These are phyloP conservation scores for Gautieria morchelliformis DNA, from an alignment of 768 basidiomycete genomes.

Conservation along the genomic window DNA sequence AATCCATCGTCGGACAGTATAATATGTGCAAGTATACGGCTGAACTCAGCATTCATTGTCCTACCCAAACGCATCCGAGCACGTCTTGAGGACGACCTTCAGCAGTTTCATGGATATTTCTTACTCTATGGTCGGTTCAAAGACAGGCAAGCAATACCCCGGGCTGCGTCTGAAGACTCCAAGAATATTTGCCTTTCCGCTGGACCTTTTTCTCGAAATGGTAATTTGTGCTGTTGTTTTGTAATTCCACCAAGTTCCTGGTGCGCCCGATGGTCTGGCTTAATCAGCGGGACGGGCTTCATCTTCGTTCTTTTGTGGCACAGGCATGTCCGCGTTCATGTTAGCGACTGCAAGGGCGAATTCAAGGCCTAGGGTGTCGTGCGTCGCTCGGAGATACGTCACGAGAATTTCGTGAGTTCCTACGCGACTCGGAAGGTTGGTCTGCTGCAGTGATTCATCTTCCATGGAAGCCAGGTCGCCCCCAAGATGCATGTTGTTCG, in stretches of 20 bases:
- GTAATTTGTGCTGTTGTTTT: too few species aligned
- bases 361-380: not conserved
- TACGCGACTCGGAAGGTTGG: not conserved
- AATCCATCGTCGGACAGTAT: too few species aligned
- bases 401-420: not conserved
- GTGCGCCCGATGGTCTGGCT: too few species aligned
- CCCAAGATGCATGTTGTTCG: constrained; percentile 10
- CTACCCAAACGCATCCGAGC: too few species aligned
- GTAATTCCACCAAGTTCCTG: too few species aligned
- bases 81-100: too few species aligned
- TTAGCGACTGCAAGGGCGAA: not conserved
- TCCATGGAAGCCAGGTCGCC: not conserved
- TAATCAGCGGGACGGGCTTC: too few species aligned
- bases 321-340: too few species aligned
- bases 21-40: too few species aligned
- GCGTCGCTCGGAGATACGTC: not conserved
- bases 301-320: too few species aligned
- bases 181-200: constrained; percentile 13
- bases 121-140: constrained; percentile 75
- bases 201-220: too few species aligned
- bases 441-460: not conserved
- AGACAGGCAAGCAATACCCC: constrained; percentile 64
- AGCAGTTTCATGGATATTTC: constrained; percentile 77
- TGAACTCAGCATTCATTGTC: too few species aligned
- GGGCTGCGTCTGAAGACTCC: constrained; percentile 18